These are phyloP conservation scores for Globisporangium cylindrosporum DNA, from an alignment of 352 stramenopile species.

Conservation along the genomic window DNA sequence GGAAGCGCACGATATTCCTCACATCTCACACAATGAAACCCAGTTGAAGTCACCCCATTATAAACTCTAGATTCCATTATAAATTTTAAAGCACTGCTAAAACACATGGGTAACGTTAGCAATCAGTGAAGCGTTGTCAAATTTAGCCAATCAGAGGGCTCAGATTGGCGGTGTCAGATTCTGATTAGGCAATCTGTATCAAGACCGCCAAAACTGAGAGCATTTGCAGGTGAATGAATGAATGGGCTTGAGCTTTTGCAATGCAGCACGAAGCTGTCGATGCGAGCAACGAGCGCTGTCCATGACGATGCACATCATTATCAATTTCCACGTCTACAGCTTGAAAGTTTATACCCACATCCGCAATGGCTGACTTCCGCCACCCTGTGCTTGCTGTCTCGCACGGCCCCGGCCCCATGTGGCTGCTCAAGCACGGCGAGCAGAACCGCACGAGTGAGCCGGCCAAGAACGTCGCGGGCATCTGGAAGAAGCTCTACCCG, in stretches of 20 bases:
- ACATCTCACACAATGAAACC: no score
- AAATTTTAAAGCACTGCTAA: no score
- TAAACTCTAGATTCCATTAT: no score
- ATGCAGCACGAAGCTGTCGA: neutral
- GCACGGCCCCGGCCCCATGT: constrained; percentile 61
- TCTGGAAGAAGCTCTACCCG: constrained; percentile 51
- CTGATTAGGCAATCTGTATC: constrained; percentile 9
- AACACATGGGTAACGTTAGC: no score
- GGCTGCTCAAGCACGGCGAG: constrained; percentile 50
- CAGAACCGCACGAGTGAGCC: constrained; percentile 32
- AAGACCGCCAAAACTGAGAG: neutral
- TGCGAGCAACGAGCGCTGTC: neutral
- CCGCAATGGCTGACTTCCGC: constrained; percentile 10
- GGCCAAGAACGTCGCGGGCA: constrained; percentile 36
- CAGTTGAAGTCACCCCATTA: no score
- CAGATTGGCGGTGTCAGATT: neutral
- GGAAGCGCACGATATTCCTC: no score
- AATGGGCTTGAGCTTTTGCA: neutral
- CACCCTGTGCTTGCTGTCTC: constrained; percentile 52
- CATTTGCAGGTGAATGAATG: neutral
- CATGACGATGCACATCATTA: neutral
- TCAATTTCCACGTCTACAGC: neutral
- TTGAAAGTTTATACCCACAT: neutral
- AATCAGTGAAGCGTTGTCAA: neutral
- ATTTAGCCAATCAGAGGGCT: constrained; percentile 2